Evolutionary conservation across 2,329 filamentous ascomycete genomes (phyloP).

Genomic region (Colletotrichum sp.): DNA sequence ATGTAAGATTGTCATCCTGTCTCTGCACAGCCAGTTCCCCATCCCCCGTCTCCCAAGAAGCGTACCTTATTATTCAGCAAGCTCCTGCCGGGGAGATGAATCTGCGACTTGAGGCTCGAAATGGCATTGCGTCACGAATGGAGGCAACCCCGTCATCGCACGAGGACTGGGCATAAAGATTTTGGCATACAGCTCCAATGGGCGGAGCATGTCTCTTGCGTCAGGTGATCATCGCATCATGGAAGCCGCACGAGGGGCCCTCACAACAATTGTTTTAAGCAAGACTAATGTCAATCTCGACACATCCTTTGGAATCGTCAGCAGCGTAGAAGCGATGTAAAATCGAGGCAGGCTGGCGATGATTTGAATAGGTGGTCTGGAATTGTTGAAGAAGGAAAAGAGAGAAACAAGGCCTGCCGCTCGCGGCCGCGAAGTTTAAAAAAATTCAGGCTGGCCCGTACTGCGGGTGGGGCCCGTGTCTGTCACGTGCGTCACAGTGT

Average conservation of each 20-base stretch:
- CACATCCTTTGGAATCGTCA: slow-evolving; percentile 60
- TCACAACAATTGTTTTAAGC: slow-evolving; percentile 74
- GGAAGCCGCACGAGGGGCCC: slow-evolving; percentile 66
- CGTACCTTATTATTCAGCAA: slow-evolving; percentile 4
- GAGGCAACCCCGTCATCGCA: not conserved
- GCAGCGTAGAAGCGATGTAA: slow-evolving; percentile 38
- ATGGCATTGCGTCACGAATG: not conserved
- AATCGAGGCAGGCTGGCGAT: slow-evolving; percentile 38
- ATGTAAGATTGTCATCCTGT: slow-evolving; percentile 19
- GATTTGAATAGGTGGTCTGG: slow-evolving; percentile 52
- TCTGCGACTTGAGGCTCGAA: not conserved
- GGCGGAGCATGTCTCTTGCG: slow-evolving; percentile 59
- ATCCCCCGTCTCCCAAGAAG: not conserved
- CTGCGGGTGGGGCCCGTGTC: not conserved
- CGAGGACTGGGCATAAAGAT: not conserved
- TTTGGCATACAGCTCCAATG: not conserved
- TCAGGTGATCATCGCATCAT: slow-evolving; percentile 75
- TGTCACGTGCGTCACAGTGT: not conserved
- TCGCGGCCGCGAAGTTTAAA: slow-evolving; percentile 18
- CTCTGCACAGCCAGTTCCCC: not conserved
- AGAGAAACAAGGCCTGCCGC: slow-evolving; percentile 12
- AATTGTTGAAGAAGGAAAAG: slow-evolving; percentile 35
- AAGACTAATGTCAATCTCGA: slow-evolving; percentile 63
- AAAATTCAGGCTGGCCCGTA: slow-evolving; percentile 20
- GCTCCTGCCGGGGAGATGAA: not conserved